Percentiles rank a stretch among this genome's conserved stretches.
phyloP scores from a whole-genome alignment of 108 stramenopile genomes.

The Cyclotella sp. region DNA sequence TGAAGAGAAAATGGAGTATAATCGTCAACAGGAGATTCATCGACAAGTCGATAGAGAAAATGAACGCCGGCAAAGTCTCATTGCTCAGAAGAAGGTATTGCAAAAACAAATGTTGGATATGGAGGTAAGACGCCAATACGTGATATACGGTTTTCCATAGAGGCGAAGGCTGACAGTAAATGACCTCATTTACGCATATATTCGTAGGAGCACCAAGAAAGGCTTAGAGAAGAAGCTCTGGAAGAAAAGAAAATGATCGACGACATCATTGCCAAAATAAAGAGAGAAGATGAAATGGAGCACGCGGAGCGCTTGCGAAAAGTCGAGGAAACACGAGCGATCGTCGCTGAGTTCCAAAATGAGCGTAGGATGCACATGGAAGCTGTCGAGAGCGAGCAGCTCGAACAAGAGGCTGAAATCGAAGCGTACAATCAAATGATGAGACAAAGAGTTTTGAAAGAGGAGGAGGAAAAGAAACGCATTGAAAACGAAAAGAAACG shows the following conservation, averaged over 20 bases:
- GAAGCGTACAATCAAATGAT: conserved; percentile 61
- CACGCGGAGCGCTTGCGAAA: conserved; percentile 47
- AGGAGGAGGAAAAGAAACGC: conserved; percentile 52
- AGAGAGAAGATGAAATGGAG: conserved; percentile 61
- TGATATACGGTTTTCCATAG: neutral
- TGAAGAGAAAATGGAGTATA: conserved; percentile 72
- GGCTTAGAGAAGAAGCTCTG: conserved; percentile 46
- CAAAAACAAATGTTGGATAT: conserved; percentile 69
- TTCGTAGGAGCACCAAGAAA: conserved; percentile 46
- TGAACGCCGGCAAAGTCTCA: conserved; percentile 39
- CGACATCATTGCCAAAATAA: conserved; percentile 65
- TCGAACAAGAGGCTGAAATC: conserved; percentile 58
- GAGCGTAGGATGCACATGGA: conserved; percentile 48
- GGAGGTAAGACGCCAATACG: conserved; percentile 29
- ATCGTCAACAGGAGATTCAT: conserved; percentile 54
- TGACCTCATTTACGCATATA: neutral
- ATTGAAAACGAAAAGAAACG: conserved; percentile 54
- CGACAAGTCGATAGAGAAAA: conserved; percentile 51
- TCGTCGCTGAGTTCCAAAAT: conserved; percentile 50
- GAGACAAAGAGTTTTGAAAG: conserved; percentile 45
- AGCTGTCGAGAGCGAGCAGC: conserved; percentile 49
- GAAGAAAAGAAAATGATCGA: conserved; percentile 64
- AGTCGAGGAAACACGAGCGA: conserved; percentile 61
- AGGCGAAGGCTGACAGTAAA: neutral
- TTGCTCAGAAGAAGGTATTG: conserved; percentile 59